Conservation (phyloP, 2,329 filamentous ascomycete species). For the Pseudogymnoascus sp. region DNA sequence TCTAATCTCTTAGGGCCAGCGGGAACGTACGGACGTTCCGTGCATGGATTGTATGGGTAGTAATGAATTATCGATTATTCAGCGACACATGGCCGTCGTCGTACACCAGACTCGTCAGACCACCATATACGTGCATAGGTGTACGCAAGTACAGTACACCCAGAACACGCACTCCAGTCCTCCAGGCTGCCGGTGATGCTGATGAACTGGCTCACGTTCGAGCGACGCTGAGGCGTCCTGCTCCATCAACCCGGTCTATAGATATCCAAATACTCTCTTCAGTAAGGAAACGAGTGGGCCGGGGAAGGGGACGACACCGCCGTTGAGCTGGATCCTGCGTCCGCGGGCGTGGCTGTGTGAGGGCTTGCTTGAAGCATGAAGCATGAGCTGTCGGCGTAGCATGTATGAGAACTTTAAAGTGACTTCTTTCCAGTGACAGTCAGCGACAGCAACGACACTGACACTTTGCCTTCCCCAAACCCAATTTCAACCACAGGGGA, state of each 20-base stretch:
- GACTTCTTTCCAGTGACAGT: conserved; percentile 9
- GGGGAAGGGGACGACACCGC: background rate
- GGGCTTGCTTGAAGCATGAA: conserved; percentile 1
- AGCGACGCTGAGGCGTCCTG: background rate
- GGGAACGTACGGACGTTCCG: conserved; percentile 1
- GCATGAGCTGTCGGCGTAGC: conserved; percentile 6
- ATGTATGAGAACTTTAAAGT: conserved; percentile 8
- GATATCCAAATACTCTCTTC: background rate
- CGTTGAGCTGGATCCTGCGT: conserved; percentile 2
- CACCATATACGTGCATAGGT: background rate
- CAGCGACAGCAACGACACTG: background rate
- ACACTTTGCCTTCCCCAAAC: background rate
- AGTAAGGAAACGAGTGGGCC: background rate
- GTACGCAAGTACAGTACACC: background rate
- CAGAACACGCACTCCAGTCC: background rate
- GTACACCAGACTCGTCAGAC: background rate
- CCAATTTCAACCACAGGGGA: conserved; percentile 1
- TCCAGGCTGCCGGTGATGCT: background rate
- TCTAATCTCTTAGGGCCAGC: background rate
- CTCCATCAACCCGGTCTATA: background rate
- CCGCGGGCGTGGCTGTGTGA: conserved; percentile 1
- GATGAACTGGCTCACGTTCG: background rate
- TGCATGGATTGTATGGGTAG: background rate
- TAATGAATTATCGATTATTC: background rate
- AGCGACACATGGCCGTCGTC: background rate